Base-by-base conservation (phyloP, 2,329 filamentous ascomycete genomes). In the Xylaria sp. region DNA sequence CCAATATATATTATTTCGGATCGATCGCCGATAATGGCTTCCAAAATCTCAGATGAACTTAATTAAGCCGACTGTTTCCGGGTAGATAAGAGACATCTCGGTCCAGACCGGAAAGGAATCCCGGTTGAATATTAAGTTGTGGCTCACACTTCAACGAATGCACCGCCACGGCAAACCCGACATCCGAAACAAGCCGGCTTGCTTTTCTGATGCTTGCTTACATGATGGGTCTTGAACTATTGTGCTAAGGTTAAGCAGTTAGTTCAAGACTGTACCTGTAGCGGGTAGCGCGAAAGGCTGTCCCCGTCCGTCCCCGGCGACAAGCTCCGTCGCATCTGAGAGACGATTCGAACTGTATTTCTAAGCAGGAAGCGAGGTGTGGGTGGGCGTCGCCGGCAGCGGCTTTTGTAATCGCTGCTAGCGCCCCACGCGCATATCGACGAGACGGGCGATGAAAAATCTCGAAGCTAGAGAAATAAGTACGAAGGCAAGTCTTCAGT, bases 351-450 rank as follows among this genome's bases (percentile, higher is more conserved):
- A 66, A 66, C 56, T 70, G 72, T 66, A 74, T 74, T 74, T 74
- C 71, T 74, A 74, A 74, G 71, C 72, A 72, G 40, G 3, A 19
- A n/a, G 42, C 37, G 31, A 55, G 23, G 40, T 46, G 65, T 61
- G 58, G 58, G 67, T 65, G 68, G 67, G 38, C 66, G 67, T 62
- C 60, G 63, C 66, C 68, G 69, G 66, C 67, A 63, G 47, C 47
- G 33, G 59, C 28, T 64, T 59, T 35, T 60, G 45, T 38, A 54
- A 60, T 65, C 57, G 9, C 23, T 37, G 37, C 42, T 65, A 61
- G 65, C 56, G 65, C 60, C 58, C 62, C 59, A 57, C 50, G 55
- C 52, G 51, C 56, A 25, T 50, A 52, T 43, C 42, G 31, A 61
- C 52, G 55, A 49, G 43, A 52, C 67, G 61, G 64, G 59, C 51